phyloP scores from a whole-genome alignment of 345 rosid genomes.

The Euphorbia lathyris region DNA sequence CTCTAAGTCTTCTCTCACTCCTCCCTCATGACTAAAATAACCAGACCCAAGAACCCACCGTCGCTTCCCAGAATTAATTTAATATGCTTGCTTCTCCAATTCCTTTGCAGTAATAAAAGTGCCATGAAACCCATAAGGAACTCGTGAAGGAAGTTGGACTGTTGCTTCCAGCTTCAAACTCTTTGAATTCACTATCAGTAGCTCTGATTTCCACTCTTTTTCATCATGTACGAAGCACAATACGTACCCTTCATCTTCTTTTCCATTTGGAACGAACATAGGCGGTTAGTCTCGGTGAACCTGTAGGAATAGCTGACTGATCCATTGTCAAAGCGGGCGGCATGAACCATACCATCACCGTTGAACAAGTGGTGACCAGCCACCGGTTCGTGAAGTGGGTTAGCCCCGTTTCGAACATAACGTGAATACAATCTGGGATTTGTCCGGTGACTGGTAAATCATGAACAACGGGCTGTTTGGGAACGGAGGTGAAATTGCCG shows the following conservation, averaged over 20 bases:
- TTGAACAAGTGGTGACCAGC: conserved; percentile 89
- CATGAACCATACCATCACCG: conserved; percentile 92
- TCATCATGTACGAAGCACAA: conserved; percentile 77
- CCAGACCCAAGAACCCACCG: too few relatives aligned
- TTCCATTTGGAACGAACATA: conserved; percentile 48
- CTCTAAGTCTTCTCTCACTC: too few relatives aligned
- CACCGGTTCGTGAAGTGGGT: conserved; percentile 77
- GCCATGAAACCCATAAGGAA: conserved; percentile 88
- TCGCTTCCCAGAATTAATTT: too few relatives aligned
- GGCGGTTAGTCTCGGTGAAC: conserved; percentile 75
- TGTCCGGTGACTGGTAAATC: conserved; percentile 56
- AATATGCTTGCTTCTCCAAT: conserved; percentile 53
- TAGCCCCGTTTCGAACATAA: conserved; percentile 81
- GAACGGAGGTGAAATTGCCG: conserved; percentile 80
- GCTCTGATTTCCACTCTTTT: conserved; percentile 68
- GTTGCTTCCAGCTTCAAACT: conserved; percentile 57
- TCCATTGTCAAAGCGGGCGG: conserved; percentile 52
- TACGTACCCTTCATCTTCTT: conserved; percentile 45
- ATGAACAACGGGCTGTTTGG: conserved; percentile 52
- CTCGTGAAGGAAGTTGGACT: conserved; percentile 70
- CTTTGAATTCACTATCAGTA: conserved; percentile 66
- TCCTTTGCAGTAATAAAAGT: conserved; percentile 58
- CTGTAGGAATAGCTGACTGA: conserved; percentile 72
- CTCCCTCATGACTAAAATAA: too few relatives aligned
- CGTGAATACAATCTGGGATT: conserved; percentile 63